Conservation (phyloP, 2,329 filamentous ascomycete genomes). For the Teratosphaeria pseudoeucalypti region DNA sequence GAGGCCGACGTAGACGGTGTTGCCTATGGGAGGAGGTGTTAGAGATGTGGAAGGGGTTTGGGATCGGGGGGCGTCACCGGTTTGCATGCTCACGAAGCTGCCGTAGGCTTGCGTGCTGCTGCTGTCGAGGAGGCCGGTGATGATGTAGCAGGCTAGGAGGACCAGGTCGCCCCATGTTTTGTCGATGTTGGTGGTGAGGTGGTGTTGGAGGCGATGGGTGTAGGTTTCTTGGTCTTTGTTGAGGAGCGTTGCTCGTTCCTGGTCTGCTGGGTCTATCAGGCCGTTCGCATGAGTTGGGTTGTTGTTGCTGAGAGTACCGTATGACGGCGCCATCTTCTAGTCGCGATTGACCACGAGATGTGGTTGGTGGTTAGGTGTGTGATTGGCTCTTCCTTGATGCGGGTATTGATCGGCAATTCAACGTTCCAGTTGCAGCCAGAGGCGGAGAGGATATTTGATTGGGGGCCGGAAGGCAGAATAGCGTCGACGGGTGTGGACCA, state of each 20-base stretch:
- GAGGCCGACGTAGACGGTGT: conserved; percentile 69
- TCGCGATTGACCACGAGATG: neutral
- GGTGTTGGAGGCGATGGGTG: conserved; percentile 8
- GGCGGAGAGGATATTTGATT: too few relatives aligned
- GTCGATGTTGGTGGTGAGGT: conserved; percentile 42
- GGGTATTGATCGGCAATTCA: neutral
- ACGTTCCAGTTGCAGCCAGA: neutral
- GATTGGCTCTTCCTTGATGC: neutral
- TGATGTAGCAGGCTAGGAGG: conserved; percentile 61
- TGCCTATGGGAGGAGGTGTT: conserved; percentile 32
- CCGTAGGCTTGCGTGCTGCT: conserved; percentile 68
- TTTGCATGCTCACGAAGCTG: conserved; percentile 71
- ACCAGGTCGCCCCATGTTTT: conserved; percentile 57
- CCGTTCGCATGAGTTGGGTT: conserved; percentile 2
- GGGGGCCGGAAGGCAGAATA: neutral
- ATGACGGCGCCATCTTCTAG: neutral
- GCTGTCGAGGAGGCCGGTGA: conserved; percentile 69
- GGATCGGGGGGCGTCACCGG: neutral
- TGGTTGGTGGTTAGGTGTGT: neutral
- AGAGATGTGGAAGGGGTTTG: neutral
- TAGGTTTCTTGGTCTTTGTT: conserved; percentile 3
- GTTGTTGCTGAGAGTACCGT: conserved; percentile 8
- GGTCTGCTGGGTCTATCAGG: conserved; percentile 8
- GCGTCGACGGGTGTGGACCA: neutral
- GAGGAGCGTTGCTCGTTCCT: conserved; percentile 11